These are phyloP conservation scores for Penicillium hordei DNA, from an alignment of 2,329 filamentous ascomycete species.

Conservation along the genomic window DNA sequence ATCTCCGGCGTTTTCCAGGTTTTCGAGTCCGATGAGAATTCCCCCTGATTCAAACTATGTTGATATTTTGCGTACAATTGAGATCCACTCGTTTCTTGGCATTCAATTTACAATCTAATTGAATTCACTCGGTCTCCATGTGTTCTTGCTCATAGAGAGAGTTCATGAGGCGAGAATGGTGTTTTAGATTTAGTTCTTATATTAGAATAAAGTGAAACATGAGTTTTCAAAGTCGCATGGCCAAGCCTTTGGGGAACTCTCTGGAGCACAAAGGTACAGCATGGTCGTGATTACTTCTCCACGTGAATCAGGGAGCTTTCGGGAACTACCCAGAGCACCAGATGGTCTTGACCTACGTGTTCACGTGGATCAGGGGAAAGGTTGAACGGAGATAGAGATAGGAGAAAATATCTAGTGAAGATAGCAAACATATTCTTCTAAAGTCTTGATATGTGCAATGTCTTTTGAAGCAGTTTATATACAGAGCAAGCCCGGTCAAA, in stretches of 20 bases:
- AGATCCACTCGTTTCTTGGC: slow-evolving; percentile 2
- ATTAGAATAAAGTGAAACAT: not conserved
- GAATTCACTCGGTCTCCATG: not conserved
- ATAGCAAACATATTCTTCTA: not conserved
- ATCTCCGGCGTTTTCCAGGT: slow-evolving; percentile 12
- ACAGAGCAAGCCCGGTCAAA: slow-evolving; percentile 8
- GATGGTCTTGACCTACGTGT: not conserved
- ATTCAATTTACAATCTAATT: not conserved
- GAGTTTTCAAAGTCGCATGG: not conserved
- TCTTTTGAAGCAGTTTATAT: not conserved
- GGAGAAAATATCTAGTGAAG: not conserved
- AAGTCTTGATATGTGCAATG: not conserved
- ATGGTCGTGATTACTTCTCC: not conserved
- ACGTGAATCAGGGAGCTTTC: not conserved
- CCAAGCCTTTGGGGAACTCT: not conserved
- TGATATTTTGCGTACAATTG: slow-evolving; percentile 1
- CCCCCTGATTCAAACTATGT: slow-evolving; percentile 19
- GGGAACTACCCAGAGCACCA: not conserved
- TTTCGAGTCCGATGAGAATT: not conserved
- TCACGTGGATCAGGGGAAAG: not conserved
- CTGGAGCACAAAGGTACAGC: too few relatives aligned
- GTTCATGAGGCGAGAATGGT: not conserved
- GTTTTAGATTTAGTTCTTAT: not conserved
- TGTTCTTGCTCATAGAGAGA: slow-evolving; percentile 1
- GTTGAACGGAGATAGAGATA: not conserved